phyloP scores from a whole-genome alignment of 1,284 basidiomycete genomes.

The Takashimella tepidaria region DNA sequence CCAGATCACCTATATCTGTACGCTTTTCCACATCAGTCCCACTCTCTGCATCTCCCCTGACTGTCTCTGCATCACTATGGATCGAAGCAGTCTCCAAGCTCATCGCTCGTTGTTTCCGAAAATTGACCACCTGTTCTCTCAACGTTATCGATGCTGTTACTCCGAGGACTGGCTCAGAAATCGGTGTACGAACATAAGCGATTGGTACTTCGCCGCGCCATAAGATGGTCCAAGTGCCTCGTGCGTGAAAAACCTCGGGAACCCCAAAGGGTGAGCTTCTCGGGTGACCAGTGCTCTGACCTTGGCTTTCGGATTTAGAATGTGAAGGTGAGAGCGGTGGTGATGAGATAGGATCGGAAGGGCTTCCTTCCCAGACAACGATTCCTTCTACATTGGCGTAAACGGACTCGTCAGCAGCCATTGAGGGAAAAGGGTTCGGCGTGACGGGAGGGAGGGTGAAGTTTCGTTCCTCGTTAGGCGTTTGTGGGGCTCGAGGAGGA shows the following conservation, averaged over 20 bases:
- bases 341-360: too few relatives aligned
- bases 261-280: too few relatives aligned
- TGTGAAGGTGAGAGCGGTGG: too few relatives aligned
- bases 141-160: slow-evolving; percentile 73
- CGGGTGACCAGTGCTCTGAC: slow-evolving; percentile 1
- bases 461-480: slow-evolving; percentile 33
- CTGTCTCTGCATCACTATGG: slow-evolving; percentile 15
- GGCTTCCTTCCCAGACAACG: slow-evolving; percentile 52
- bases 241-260: not conserved
- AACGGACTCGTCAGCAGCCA: slow-evolving; percentile 61
- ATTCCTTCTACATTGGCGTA: slow-evolving; percentile 74
- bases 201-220: not conserved
- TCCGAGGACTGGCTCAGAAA: slow-evolving; percentile 68
- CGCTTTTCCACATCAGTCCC: slow-evolving; percentile 22
- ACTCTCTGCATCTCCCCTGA: slow-evolving; percentile 7
- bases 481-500: not conserved
- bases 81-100: slow-evolving; percentile 24
- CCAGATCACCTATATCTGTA: slow-evolving; percentile 18
- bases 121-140: slow-evolving; percentile 41
- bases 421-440: slow-evolving; percentile 47
- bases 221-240: not conserved
- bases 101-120: slow-evolving; percentile 12
- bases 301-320: not conserved
- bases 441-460: slow-evolving; percentile 48
- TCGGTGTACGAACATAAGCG: slow-evolving; percentile 61